Conservation (phyloP, 2,329 filamentous ascomycete genomes). For the Aureobasidium sp. region DNA sequence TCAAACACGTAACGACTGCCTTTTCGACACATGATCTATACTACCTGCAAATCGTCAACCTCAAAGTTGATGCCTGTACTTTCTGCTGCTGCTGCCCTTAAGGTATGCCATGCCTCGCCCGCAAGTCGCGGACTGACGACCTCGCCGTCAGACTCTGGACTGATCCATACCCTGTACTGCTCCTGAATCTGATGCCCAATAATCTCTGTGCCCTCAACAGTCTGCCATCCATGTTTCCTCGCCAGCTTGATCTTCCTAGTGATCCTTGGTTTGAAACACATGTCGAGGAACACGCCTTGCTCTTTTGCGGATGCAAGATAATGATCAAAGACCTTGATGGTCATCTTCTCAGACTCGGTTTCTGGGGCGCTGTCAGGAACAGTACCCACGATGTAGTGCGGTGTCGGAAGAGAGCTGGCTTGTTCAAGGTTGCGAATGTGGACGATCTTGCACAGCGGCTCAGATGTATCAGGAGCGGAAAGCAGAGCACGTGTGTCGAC, state of each 20-base stretch:
- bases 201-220: conserved; percentile 32
- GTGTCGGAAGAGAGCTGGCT: conserved; percentile 18
- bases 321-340: conserved; percentile 19
- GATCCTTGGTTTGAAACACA: conserved; percentile 35
- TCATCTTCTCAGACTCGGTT: conserved; percentile 22
- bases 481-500: neutral
- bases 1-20: neutral
- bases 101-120: neutral
- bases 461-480: neutral
- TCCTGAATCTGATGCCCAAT: conserved; percentile 34
- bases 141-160: neutral
- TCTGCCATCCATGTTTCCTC: conserved; percentile 26
- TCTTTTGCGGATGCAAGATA: conserved; percentile 19
- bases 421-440: conserved; percentile 24
- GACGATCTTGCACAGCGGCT: conserved; percentile 17
- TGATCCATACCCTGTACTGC: conserved; percentile 31
- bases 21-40: neutral
- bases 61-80: conserved; percentile 4
- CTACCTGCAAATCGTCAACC: neutral
- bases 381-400: conserved; percentile 31
- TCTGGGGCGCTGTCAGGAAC: conserved; percentile 30
- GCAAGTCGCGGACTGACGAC: neutral
- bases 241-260: conserved; percentile 31
- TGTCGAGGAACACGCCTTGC: conserved; percentile 32
- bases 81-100: neutral